These are phyloP conservation scores for Cladobotryum mycophilum DNA, from an alignment of 2,329 filamentous ascomycete species.

Conservation along the genomic window DNA sequence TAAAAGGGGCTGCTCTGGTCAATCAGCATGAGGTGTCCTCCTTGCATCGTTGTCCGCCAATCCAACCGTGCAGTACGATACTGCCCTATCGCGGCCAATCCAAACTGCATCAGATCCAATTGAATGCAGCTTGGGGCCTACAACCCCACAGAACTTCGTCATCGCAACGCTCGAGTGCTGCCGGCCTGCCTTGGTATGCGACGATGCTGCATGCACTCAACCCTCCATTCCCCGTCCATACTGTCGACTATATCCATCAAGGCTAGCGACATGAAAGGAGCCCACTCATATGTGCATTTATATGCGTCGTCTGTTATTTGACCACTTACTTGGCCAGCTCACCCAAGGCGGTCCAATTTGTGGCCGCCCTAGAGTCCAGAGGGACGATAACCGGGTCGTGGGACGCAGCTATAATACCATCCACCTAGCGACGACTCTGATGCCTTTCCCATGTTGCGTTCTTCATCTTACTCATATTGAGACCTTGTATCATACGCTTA, in stretches of 20 bases:
- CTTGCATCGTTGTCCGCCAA: too few species aligned
- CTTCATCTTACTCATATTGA: background rate
- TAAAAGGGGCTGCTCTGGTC: too few species aligned
- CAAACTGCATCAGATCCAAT: background rate
- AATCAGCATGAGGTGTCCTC: too few species aligned
- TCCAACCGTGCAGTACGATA: too few species aligned
- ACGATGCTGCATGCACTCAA: constrained; percentile 9
- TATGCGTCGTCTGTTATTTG: constrained; percentile 4
- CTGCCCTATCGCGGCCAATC: too few species aligned
- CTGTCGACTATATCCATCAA: too few species aligned
- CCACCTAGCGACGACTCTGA: background rate
- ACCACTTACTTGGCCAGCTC: background rate
- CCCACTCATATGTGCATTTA: background rate
- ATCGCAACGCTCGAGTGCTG: background rate
- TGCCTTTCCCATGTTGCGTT: background rate
- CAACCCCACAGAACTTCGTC: constrained; percentile 1
- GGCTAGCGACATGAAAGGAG: background rate
- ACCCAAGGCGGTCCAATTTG: background rate
- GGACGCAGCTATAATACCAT: constrained; percentile 3
- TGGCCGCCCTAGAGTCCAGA: background rate
- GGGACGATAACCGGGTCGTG: background rate
- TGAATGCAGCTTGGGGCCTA: constrained; percentile 1
- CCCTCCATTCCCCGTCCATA: background rate
- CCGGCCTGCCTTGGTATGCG: background rate
- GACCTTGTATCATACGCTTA: background rate